Conservation (phyloP, 2,329 filamentous ascomycete genomes). For the Ophiostoma ulmi region DNA sequence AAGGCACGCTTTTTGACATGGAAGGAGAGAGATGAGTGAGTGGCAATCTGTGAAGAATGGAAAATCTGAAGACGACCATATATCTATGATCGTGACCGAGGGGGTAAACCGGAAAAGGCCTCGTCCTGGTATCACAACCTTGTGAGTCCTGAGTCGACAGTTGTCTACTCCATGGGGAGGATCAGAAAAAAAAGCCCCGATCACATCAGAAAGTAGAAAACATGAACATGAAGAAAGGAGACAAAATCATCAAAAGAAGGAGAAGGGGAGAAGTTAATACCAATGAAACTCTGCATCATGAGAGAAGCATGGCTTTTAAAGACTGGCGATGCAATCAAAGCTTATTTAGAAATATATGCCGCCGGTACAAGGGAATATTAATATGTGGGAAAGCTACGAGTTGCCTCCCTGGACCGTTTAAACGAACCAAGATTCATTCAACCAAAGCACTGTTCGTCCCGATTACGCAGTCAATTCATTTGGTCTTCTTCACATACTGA, state of each 20-base stretch:
- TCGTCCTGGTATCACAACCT: not conserved
- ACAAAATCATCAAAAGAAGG: not conserved
- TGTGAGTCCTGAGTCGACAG: not conserved
- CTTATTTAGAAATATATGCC: not conserved
- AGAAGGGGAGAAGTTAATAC: not conserved
- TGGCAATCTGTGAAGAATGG: not conserved
- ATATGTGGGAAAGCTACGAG: not conserved
- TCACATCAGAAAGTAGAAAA: not conserved
- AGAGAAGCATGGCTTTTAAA: constrained; percentile 3
- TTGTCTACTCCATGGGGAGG: not conserved
- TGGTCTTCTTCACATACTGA: not conserved
- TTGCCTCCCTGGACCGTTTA: not conserved
- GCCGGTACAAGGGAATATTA: not conserved
- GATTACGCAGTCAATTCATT: not conserved
- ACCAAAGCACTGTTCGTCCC: not conserved
- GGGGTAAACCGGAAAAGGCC: not conserved
- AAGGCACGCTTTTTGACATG: not conserved
- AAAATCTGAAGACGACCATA: not conserved
- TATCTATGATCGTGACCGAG: not conserved
- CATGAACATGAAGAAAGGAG: not conserved
- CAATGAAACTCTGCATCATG: not conserved
- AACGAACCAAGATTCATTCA: not conserved
- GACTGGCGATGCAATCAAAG: not conserved
- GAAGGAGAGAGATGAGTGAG: not conserved
- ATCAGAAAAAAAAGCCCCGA: not conserved